Evolutionary conservation across 2,329 filamentous ascomycete species (phyloP).

Genomic region (Colletotrichum magnum): DNA sequence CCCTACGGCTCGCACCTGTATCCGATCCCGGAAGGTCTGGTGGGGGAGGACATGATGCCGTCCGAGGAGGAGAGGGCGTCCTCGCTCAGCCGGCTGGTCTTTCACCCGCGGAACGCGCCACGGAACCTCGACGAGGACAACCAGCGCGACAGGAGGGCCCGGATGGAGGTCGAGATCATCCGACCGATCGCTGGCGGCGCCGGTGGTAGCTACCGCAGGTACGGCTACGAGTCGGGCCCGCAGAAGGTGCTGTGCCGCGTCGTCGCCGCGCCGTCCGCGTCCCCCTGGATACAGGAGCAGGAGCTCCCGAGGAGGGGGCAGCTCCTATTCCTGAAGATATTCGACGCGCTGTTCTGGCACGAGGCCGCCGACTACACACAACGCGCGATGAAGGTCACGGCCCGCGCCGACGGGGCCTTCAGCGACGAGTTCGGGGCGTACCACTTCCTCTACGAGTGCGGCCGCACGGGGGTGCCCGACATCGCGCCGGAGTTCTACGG

Average conservation of each 20-base stretch:
- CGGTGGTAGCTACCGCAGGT: not conserved
- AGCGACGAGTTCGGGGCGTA: constrained; percentile 16
- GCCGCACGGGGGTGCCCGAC: not conserved
- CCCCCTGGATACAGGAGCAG: not conserved
- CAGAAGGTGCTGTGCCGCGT: constrained; percentile 26
- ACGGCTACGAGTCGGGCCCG: not conserved
- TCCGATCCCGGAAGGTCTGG: not conserved
- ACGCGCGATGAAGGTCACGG: not conserved
- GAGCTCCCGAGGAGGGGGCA: not conserved
- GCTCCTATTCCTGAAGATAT: constrained; percentile 15
- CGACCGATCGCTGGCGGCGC: not conserved
- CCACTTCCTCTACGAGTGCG: not conserved
- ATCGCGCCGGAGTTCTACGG: constrained; percentile 15
- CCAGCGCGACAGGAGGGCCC: not conserved
- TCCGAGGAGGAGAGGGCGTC: not conserved
- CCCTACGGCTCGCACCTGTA: constrained; percentile 14
- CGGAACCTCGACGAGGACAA: not conserved
- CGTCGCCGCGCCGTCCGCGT: not conserved
- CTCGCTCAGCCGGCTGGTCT: not conserved
- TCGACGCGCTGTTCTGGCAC: constrained; percentile 17
- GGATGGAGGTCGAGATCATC: constrained; percentile 14
- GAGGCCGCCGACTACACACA: not conserved
- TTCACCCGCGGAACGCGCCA: not conserved
- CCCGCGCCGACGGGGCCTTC: not conserved
- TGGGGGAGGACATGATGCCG: not conserved